Conservation (phyloP, 2,329 filamentous ascomycete species). For the Aspergillus carbonarius region DNA sequence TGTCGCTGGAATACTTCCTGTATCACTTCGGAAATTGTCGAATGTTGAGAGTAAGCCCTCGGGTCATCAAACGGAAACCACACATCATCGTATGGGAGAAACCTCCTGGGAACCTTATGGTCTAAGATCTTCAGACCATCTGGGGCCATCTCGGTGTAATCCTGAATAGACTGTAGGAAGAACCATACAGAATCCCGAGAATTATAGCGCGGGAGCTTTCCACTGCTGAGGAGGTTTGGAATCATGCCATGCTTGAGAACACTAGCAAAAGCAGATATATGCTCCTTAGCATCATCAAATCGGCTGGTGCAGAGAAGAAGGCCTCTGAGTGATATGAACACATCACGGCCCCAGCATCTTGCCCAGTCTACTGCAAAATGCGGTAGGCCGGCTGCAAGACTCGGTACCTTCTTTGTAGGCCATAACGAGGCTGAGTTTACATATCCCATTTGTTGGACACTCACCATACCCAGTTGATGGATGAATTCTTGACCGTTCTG, state of each 20-base stretch:
- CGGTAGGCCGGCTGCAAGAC: conserved; percentile 85
- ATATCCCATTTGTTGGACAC: conserved; percentile 83
- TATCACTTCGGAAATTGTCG: conserved; percentile 82
- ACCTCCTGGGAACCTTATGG: conserved; percentile 76
- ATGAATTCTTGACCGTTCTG: conserved; percentile 83
- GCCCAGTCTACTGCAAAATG: conserved; percentile 95
- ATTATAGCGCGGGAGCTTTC: conserved; percentile 87
- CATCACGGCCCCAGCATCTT: conserved; percentile 94
- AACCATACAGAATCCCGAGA: conserved; percentile 97
- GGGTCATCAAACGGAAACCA: conserved; percentile 83
- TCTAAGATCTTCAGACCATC: conserved; percentile 72
- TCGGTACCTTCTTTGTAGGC: conserved; percentile 79
- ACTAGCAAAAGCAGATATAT: conserved; percentile 91
- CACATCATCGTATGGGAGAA: conserved; percentile 92
- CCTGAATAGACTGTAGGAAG: conserved; percentile 92
- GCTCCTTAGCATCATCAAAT: conserved; percentile 84
- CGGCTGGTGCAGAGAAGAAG: conserved; percentile 88
- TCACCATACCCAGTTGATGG: conserved; percentile 85
- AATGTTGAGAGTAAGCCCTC: conserved; percentile 80
- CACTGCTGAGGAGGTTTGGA: conserved; percentile 85
- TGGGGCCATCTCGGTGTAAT: conserved; percentile 80
- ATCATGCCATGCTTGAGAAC: conserved; percentile 99
- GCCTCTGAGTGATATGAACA: conserved; percentile 92
- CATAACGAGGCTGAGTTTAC: conserved; percentile 90
- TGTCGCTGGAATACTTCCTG: conserved; percentile 93